These are phyloP conservation scores for Rubroboletus pulcherrimus DNA, from an alignment of 768 basidiomycete species.

Conservation along the genomic window DNA sequence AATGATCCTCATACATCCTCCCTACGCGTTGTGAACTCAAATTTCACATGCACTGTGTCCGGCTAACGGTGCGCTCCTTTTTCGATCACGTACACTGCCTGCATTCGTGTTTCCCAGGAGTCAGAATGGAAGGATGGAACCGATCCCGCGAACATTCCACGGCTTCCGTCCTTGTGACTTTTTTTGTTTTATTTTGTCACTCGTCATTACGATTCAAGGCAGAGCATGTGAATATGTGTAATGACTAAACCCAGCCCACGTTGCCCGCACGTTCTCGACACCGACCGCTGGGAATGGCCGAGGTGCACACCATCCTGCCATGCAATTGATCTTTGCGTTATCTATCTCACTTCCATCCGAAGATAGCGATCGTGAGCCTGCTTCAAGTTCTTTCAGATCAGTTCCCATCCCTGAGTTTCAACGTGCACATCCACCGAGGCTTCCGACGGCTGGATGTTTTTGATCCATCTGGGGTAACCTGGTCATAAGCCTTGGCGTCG, in stretches of 20 bases:
- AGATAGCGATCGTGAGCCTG: conserved; percentile 13
- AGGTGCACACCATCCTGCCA: not conserved
- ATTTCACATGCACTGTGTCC: not conserved
- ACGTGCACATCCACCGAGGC: not conserved
- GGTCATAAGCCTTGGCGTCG: not conserved
- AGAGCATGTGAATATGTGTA: not conserved
- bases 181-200: not conserved
- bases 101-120: conserved; percentile 4
- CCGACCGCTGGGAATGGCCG: conserved; percentile 5
- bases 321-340: not conserved
- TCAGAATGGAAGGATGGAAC: conserved; percentile 11
- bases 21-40: conserved; percentile 15
- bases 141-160: conserved; percentile 7
- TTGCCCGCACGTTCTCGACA: conserved; percentile 6
- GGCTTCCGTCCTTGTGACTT: not conserved
- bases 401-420: conserved; percentile 8
- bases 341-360: conserved; percentile 1
- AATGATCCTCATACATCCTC: conserved; percentile 7
- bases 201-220: not conserved
- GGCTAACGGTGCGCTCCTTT: not conserved
- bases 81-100: conserved; percentile 2
- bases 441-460: not conserved
- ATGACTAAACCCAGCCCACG: conserved; percentile 1
- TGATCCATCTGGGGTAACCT: not conserved
- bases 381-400: not conserved